A percentile compares a stretch with the other conserved stretches of the same genome.
phyloP scores from a whole-genome alignment of 2,329 filamentous ascomycete genomes.

The Xylaria sp. region DNA sequence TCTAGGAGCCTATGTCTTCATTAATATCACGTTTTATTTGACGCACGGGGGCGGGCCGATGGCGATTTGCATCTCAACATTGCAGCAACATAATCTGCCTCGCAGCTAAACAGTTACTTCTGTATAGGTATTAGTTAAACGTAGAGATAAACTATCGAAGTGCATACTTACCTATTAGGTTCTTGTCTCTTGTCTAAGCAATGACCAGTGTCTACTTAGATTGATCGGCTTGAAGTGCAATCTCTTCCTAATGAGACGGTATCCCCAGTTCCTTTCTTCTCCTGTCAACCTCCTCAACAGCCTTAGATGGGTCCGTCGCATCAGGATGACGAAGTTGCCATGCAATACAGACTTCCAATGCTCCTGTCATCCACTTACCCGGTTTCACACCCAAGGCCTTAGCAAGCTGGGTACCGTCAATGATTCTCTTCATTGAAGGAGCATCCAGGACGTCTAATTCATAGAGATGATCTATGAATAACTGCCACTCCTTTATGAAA shows the following conservation, averaged over 20 bases:
- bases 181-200: background rate
- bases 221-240: background rate
- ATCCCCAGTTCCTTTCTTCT: slow-evolving; percentile 65
- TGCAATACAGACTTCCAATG: slow-evolving; percentile 81
- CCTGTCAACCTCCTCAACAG: slow-evolving; percentile 68
- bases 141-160: background rate
- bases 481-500: slow-evolving; percentile 63
- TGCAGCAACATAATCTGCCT: background rate
- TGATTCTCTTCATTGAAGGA: slow-evolving; percentile 68
- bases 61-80: background rate
- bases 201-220: background rate
- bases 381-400: slow-evolving; percentile 75
- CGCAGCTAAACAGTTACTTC: background rate
- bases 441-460: slow-evolving; percentile 68
- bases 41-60: background rate
- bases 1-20: background rate
- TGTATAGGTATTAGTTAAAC: background rate
- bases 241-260: slow-evolving; percentile 34
- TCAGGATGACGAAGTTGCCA: slow-evolving; percentile 90
- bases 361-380: slow-evolving; percentile 85
- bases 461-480: slow-evolving; percentile 66
- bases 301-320: slow-evolving; percentile 67
- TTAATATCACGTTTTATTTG: background rate
- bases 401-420: slow-evolving; percentile 81
- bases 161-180: slow-evolving; percentile 9